phyloP scores from a whole-genome alignment of 2,329 filamentous ascomycete genomes.

The Fusarium algeriense region DNA sequence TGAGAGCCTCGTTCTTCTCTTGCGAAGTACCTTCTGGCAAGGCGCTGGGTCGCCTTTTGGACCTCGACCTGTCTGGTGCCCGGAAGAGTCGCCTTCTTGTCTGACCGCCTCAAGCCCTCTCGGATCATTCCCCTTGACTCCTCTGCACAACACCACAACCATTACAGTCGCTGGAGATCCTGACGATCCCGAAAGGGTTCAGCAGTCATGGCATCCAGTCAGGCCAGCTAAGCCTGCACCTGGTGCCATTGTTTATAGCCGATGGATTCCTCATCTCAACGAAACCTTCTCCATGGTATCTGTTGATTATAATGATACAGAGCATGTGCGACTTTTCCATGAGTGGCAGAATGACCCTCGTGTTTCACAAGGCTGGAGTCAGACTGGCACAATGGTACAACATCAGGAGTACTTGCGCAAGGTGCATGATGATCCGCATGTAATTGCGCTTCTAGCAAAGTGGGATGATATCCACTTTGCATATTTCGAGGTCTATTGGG shows the following conservation, averaged over 20 bases:
- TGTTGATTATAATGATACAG: conserved; percentile 72
- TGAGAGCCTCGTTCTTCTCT: conserved; percentile 56
- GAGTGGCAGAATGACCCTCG: conserved; percentile 87
- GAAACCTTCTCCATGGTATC: conserved; percentile 84
- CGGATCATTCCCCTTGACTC: conserved; percentile 62
- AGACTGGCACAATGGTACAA: conserved; percentile 80
- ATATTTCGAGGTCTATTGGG: conserved; percentile 87
- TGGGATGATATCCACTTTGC: conserved; percentile 80
- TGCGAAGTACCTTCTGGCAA: conserved; percentile 75
- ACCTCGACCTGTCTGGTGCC: conserved; percentile 71
- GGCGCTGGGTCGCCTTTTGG: conserved; percentile 77
- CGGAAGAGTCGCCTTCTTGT: conserved; percentile 57
- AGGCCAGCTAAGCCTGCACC: conserved; percentile 78
- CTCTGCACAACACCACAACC: conserved; percentile 61
- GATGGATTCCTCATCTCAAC: conserved; percentile 80
- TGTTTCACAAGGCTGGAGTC: conserved; percentile 83
- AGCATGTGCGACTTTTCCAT: conserved; percentile 79
- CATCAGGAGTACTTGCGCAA: conserved; percentile 78
- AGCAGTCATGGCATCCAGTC: conserved; percentile 76
- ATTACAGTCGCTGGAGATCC: conserved; percentile 56
- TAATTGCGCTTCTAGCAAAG: conserved; percentile 75
- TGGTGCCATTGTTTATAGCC: conserved; percentile 79
- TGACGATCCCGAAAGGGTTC: conserved; percentile 55
- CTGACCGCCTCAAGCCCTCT: conserved; percentile 53
- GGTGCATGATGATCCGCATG: conserved; percentile 78